A percentile compares a stretch with the other conserved stretches of the same genome.
Conservation (phyloP, 768 basidiomycete genomes). For the Mycena filopes region DNA sequence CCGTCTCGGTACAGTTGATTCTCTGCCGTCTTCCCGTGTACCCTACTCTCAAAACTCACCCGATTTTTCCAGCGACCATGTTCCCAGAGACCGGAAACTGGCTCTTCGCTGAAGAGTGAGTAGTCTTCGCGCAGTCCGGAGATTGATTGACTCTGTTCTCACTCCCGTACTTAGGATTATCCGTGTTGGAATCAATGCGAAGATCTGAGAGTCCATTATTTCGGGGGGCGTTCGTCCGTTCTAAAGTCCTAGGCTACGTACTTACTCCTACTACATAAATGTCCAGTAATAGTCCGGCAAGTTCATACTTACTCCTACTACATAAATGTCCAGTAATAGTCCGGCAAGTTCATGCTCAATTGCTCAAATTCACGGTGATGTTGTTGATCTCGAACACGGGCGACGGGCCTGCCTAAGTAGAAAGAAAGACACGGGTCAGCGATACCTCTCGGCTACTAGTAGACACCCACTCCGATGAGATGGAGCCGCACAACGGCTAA, state of each 20-base stretch:
- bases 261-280: too few species aligned
- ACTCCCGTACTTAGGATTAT: conserved; percentile 57
- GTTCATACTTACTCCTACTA: too few species aligned
- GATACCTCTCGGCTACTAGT: too few species aligned
- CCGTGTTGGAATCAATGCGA: conserved; percentile 66
- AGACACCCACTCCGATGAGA: conserved; percentile 17
- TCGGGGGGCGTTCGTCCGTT: too few species aligned
- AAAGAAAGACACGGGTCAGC: too few species aligned
- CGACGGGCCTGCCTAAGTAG: conserved; percentile 11
- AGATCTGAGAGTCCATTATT: conserved; percentile 45
- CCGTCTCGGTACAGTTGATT: conserved; percentile 63
- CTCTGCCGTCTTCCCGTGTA: too few species aligned
- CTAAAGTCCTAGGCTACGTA: too few species aligned
- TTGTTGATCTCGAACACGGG: conserved; percentile 21
- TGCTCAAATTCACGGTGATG: conserved; percentile 19
- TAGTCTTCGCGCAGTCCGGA: conserved; percentile 15
- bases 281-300: not conserved
- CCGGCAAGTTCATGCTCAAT: not conserved
- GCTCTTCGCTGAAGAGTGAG: conserved; percentile 67
- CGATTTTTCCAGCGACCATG: conserved; percentile 67
- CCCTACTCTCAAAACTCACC: too few species aligned
- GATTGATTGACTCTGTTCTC: not conserved
- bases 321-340: not conserved
- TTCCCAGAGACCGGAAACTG: conserved; percentile 73
- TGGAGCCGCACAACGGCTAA: conserved; percentile 22